A percentile compares a stretch with the other conserved stretches of the same genome.
These are phyloP conservation scores for Mucor racemosus DNA, from an alignment of 371 early-diverging fungal genomes.

Conservation along the genomic window DNA sequence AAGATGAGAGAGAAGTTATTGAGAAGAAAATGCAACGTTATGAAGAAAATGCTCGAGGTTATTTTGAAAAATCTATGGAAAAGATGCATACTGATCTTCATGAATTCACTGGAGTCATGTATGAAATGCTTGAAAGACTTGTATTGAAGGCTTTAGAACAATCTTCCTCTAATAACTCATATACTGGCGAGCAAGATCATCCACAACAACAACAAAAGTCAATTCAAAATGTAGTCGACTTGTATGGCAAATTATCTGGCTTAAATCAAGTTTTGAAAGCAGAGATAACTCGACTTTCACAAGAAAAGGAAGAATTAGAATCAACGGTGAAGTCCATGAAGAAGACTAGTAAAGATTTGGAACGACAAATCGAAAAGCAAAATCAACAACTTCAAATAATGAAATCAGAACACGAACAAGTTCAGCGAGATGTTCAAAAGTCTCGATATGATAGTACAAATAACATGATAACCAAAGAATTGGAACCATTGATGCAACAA, in stretches of 20 bases:
- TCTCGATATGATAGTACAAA: conserved; percentile 24
- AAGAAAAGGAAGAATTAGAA: conserved; percentile 31
- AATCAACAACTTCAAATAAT: conserved; percentile 30
- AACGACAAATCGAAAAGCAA: conserved; percentile 31
- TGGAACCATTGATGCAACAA: conserved; percentile 45
- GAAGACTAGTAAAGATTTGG: conserved; percentile 25
- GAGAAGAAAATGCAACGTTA: conserved; percentile 50
- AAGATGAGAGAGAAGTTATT: conserved; percentile 27
- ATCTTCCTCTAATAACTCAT: background rate
- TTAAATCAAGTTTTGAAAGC: conserved; percentile 25
- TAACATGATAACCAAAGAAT: conserved; percentile 32
- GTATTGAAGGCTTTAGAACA: conserved; percentile 46
- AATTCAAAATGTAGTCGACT: conserved; percentile 22
- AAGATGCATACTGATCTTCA: conserved; percentile 48
- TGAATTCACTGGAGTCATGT: conserved; percentile 52
- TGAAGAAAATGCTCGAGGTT: conserved; percentile 49
- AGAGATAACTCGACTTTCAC: conserved; percentile 34
- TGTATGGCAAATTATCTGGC: conserved; percentile 30
- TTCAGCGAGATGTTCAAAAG: conserved; percentile 24
- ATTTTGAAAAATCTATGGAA: conserved; percentile 50
- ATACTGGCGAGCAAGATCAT: background rate
- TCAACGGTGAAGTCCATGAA: conserved; percentile 21
- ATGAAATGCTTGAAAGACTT: conserved; percentile 52
- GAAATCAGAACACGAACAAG: conserved; percentile 36
- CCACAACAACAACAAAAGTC: conserved; percentile 1